Base-by-base conservation (phyloP, 306 rosid genomes). In the Pueraria montana region DNA sequence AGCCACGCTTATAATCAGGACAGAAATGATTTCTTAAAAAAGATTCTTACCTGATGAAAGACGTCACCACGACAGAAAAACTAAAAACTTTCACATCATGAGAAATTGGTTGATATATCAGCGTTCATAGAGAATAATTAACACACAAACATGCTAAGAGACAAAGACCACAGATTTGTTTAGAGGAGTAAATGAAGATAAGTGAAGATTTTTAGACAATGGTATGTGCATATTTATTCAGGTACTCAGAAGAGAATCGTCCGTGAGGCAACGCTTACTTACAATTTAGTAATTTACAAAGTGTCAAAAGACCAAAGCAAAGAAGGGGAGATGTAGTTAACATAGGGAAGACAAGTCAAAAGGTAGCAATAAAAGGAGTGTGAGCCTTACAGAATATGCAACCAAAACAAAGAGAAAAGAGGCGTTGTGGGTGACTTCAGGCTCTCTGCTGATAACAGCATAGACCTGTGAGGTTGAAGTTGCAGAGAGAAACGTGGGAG, bases 331-430 rank as follows among this genome's bases (percentile, higher is more conserved):
- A n/a, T n/a, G n/a, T n/a, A n/a, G n/a, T n/a, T n/a, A n/a, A n/a
- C n/a, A n/a, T n/a, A n/a, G n/a, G 76, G 74, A 80, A 69, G 75
- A 70, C 77, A 42, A 83, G 84, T 81, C 85, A n/a, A 86, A 87
- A 77, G 80, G 64, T 26, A 64, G 56, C 62, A 83, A 87, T 70
- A 72, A 76, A 82, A 83, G 73, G 74, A 62, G 43, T 42, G 72
- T 26, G 71, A 55, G 52, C 84, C 76, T 81, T 82, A 73, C 24
- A 88, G n/a, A n/a, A 77, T 8, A 67, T 66, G 81, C 75, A 86
- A 81, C 52, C 45, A 85, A 82, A 74, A 76, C 88, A 76, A 63
- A 76, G 74, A 80, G 49, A 36, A 49, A 72, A 80, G 27, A 79
- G 58, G 61, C 74, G 66, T 76, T 80, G 27, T n/a, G 11, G 9